Evolutionary conservation across 2,329 filamentous ascomycete genomes (phyloP), one percentile per base, ranked within the genome.

Genomic region (Exophiala mesophila): DNA sequence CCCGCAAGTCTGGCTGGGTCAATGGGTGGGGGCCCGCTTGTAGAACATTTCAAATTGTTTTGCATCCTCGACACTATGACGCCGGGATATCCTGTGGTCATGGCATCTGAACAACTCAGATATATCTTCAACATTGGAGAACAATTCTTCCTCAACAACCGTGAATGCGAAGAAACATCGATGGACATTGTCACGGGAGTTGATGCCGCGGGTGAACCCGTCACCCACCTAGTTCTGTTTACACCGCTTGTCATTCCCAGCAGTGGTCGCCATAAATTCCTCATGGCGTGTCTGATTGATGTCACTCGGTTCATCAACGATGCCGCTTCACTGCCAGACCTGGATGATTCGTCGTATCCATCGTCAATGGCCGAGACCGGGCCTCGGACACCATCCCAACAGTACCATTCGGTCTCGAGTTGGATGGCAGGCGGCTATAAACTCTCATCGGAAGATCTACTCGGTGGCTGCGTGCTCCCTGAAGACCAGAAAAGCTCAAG

Each of bases 21-120:
- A n/a, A n/a, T n/a, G n/a, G n/a, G n/a, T n/a, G 38, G 24, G 9
- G 19, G 30, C 16, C 35, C 23, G 16, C 33, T 44, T 13, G 52
- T 60, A 3, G 52, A 57, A 13, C 55, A 61, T 38, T 59, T 61
- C 44, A 53, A 43, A 32, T 55, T 47, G 6, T 60, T 59, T 39
- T 58, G 56, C 31, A 49, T 61, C 23, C 42, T 59, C 5, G 50
- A 55, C 29, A 50, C 54, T 8, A 52, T 41, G 8, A 16, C 47
- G 12, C 40, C 48, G 20, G 50, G 52, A 3, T 52, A 47, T 17
- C 54, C 55, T n/a, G 52, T 56, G 7, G 44, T 50, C 7, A 55
- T 51, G 6, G 53, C 52, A 8, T 58, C 56, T 5, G 45, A 53
- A 16, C 45, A 55, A 38, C 41, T 59, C 16, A 47, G 56, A 36